Conservation (phyloP, 768 basidiomycete genomes). For the Leccinum rimulosum region DNA sequence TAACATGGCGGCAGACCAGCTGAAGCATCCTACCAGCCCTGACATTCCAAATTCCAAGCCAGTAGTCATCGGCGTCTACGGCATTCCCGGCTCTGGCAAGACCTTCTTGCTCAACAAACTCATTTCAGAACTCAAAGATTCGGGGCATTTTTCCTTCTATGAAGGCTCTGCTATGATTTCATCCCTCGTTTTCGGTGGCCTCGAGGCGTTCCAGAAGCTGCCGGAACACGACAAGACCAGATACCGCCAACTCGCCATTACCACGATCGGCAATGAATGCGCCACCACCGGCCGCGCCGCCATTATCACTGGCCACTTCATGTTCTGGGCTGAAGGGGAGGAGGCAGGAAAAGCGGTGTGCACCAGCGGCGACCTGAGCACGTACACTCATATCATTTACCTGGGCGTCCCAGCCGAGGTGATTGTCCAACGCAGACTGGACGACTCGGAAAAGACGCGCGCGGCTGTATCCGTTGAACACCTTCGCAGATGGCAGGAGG, state of each 20-base stretch:
- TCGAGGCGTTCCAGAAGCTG: constrained; percentile 13
- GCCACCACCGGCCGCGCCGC: constrained; percentile 9
- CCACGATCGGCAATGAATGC: constrained; percentile 11
- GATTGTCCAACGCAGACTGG: constrained; percentile 15
- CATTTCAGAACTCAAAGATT: constrained; percentile 9
- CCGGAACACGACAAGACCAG: constrained; percentile 13
- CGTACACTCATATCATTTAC: constrained; percentile 17
- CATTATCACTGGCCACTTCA: constrained; percentile 14
- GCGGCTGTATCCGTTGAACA: constrained; percentile 10
- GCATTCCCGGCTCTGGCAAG: constrained; percentile 17
- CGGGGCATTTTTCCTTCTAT: constrained; percentile 14
- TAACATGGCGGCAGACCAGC: constrained; percentile 4
- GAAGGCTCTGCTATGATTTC: constrained; percentile 14
- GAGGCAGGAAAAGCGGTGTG: constrained; percentile 17
- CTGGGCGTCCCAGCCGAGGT: constrained; percentile 10
- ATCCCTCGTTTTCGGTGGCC: constrained; percentile 12
- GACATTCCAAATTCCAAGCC: constrained; percentile 12
- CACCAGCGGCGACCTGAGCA: constrained; percentile 15
- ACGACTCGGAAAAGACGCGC: constrained; percentile 8
- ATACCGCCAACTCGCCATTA: constrained; percentile 13
- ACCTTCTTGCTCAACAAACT: constrained; percentile 14
- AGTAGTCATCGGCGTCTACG: constrained; percentile 11
- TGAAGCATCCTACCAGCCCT: constrained; percentile 1
- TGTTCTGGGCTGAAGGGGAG: constrained; percentile 17
- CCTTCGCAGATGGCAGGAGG: constrained; percentile 16